These are phyloP conservation scores for Monosporascus sp. DNA, from an alignment of 2,329 filamentous ascomycete species.

Conservation along the genomic window DNA sequence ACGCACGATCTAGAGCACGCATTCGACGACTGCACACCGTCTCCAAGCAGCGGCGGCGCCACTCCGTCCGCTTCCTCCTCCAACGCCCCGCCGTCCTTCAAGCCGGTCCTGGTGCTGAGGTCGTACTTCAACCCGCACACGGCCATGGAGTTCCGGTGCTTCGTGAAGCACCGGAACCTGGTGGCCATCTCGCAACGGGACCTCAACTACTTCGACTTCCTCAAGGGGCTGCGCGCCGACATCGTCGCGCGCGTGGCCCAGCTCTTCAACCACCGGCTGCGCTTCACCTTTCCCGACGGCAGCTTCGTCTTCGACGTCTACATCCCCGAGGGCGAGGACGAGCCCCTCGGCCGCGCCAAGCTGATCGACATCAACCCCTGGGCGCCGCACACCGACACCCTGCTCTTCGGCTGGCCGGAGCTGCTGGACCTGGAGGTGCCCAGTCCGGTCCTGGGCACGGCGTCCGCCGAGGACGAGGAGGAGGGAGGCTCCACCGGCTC, in stretches of 20 bases:
- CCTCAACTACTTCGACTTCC: constrained; percentile 83
- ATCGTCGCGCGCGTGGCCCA: constrained; percentile 64
- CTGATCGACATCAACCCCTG: constrained; percentile 95
- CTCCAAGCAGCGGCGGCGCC: constrained; percentile 16
- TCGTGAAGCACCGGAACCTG: constrained; percentile 76
- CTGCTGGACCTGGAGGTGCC: constrained; percentile 67
- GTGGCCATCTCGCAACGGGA: constrained; percentile 86
- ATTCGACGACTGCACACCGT: constrained; percentile 66
- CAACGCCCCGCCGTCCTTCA: constrained; percentile 42
- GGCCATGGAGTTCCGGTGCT: constrained; percentile 90
- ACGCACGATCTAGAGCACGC: constrained; percentile 92
- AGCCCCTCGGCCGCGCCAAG: constrained; percentile 66
- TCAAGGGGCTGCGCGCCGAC: constrained; percentile 56
- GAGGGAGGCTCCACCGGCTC: constrained; percentile 28
- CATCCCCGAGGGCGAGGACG: constrained; percentile 60
- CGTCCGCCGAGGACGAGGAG: constrained; percentile 31
- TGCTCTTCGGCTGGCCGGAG: constrained; percentile 88
- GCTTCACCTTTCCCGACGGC: constrained; percentile 74
- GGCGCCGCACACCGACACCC: constrained; percentile 80
- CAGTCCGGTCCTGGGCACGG: constrained; percentile 47
- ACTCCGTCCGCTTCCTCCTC: constrained; percentile 36
- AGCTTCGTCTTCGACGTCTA: constrained; percentile 92
- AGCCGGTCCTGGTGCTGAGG: constrained; percentile 77
- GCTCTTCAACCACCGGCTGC: constrained; percentile 72
- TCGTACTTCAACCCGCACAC: constrained; percentile 87